Evolutionary conservation across 2,329 filamentous ascomycete genomes (phyloP), one percentile per base, ranked within the genome.

Genomic region (Sclerotinia spermophila): DNA sequence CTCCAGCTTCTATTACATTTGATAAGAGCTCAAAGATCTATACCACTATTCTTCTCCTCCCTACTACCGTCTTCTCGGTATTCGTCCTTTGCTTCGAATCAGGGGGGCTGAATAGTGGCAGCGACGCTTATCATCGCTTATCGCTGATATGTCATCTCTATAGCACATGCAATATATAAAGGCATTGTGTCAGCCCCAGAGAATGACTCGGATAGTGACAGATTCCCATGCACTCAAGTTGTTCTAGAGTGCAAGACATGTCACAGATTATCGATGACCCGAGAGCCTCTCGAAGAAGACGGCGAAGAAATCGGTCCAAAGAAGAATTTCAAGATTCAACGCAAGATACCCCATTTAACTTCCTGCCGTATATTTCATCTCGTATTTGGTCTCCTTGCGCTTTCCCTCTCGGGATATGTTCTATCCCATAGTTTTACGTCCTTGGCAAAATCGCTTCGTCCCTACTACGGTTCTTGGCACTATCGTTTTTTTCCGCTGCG

Each of bases 11-110:
- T 1, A 76, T 81, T 17, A 61, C 71, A 1, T 86, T 86, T 71
- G 85, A 86, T 72, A 73, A 75, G n/a, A 85, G 83, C 71, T 80
- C 84, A 1, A 83, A 82, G 71, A 78, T 85, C 19, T 86, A 86
- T 73, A 81, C 83, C 1, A 75, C 78, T 1, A 69, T 85, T 15
- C 76, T 83, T 17, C 78, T 85, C 8, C 73, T 78, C 1, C 51
- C 85, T 7, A 85, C 83, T 0, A 82, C 81, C 0, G 73, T 82
- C 24, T 80, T 82, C 21, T 73, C 79, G 0, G 71, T 81, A 17
- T 76, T 79, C 42, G 75, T 78, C 56, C 79, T 79, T n/a, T 74
- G 77, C 24, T 75, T 77, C 30, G 70, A 77, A 42, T 67, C 72
- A 17, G 61, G 83, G 53, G 53, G 81, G 79, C 35, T 76, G 75